Base-by-base conservation (phyloP, 169 alveolate species). In the Ichthyophthirius multifiliis region DNA sequence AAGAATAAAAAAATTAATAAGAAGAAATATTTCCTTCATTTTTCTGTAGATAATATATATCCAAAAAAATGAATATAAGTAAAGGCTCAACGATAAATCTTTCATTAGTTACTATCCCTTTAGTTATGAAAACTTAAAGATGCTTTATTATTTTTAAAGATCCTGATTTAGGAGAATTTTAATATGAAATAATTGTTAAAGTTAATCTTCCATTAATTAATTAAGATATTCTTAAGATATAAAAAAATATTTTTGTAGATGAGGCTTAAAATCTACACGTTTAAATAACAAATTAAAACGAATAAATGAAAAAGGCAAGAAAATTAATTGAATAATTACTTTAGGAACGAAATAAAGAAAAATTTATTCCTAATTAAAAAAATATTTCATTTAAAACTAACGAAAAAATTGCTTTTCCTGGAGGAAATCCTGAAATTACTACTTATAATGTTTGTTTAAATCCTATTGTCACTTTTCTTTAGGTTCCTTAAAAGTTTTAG, bases 141-240 rank as follows among this genome's bases (percentile, higher is more conserved):
- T 89, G 96, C 74, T 90, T 85, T 65, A 90, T 93, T 0, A 95
- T 93, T 5, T 95, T 96, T 73, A 83, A 91, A 65, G 97, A 96
- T 83, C 95, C 95, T 45, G 93, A 86, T 77, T 96, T 93, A 0
- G 99, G 99, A 32, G 99, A 96, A 84, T 87, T 95, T 82, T 90
- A 94, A 88, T 92, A 94, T 89, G 94, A 95, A 77, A 87, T 96
- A 23, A 86, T 83, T 73, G 99, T 97, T 15, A 89, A 88, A 43
- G 96, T 94, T 5, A 92, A 89, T 74, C 85, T 84, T 16, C 98
- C 98, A 27, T 27, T 55, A 39, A 27, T 15, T 55, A 55, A 55
- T 9, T 27, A 55, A 3, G 71, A 55, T 13, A 55, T 27, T 20
- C 6, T 55, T n/a, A 55, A 23, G 39, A 3, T 55, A 27, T 39